Conservation (phyloP, 768 basidiomycete species). For the Austroboletus festivus region DNA sequence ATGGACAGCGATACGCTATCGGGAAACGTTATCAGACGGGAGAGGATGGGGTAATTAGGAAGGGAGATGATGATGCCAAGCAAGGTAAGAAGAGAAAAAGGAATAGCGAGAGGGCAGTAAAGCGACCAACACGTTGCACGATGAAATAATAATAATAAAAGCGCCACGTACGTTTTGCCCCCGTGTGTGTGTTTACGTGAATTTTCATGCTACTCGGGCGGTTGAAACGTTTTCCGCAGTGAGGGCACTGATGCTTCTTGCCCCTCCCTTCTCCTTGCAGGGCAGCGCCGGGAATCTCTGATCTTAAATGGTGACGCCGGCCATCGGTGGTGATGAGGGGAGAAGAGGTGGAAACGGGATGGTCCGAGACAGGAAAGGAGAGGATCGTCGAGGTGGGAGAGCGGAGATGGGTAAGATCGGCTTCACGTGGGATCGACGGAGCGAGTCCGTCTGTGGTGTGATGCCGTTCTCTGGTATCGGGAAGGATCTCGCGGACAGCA, state of each 20-base stretch:
- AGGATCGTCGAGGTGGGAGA: slow-evolving; percentile 32
- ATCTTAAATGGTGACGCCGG: slow-evolving; percentile 29
- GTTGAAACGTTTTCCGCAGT: slow-evolving; percentile 41
- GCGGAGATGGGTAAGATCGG: slow-evolving; percentile 29
- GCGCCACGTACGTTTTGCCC: slow-evolving; percentile 35
- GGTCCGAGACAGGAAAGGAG: slow-evolving; percentile 34
- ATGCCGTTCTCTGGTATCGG: slow-evolving; percentile 14
- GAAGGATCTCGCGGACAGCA: slow-evolving; percentile 23
- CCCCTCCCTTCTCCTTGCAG: slow-evolving; percentile 32
- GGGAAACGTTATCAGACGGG: slow-evolving; percentile 13
- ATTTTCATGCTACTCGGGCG: slow-evolving; percentile 41
- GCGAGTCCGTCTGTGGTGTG: slow-evolving; percentile 18
- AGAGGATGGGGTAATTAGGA: too few species aligned
- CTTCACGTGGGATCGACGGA: slow-evolving; percentile 31
- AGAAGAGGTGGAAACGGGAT: slow-evolving; percentile 9
- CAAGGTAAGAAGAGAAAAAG: background rate
- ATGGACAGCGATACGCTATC: slow-evolving; percentile 71
- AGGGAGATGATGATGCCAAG: background rate
- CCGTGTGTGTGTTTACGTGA: slow-evolving; percentile 42
- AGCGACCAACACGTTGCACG: slow-evolving; percentile 19
- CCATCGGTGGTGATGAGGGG: slow-evolving; percentile 28
- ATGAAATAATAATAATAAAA: slow-evolving; percentile 8
- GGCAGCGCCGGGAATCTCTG: slow-evolving; percentile 25
- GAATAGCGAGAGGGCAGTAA: too few species aligned
- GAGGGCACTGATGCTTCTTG: slow-evolving; percentile 37